Conservation (phyloP, 2,329 filamentous ascomycete genomes). For the Penicillium digitatum region DNA sequence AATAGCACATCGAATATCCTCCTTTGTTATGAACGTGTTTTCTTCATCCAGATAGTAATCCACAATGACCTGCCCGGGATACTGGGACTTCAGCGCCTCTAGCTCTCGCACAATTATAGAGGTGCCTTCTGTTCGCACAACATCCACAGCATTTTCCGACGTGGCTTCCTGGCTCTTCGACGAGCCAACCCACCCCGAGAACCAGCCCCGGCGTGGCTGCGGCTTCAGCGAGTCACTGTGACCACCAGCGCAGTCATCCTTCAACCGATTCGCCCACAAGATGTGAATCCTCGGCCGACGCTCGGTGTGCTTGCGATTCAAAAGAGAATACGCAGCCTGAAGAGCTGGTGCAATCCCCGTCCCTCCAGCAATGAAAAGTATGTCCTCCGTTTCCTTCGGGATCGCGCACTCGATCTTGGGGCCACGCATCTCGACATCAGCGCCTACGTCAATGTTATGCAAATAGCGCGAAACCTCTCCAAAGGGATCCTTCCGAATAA, state of each 20-base stretch:
- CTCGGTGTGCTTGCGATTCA: constrained; percentile 27
- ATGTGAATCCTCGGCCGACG: constrained; percentile 58
- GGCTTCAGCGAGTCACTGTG: constrained; percentile 46
- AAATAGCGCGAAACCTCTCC: constrained; percentile 88
- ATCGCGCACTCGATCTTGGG: constrained; percentile 67
- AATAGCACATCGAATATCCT: constrained; percentile 44
- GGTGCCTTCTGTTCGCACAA: constrained; percentile 6
- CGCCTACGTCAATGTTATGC: constrained; percentile 58
- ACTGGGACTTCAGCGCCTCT: constrained; percentile 55
- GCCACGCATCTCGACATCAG: constrained; percentile 70
- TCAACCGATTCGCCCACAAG: constrained; percentile 73
- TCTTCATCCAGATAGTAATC: constrained; percentile 83
- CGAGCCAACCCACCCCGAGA: constrained; percentile 28
- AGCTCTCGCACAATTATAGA: constrained; percentile 58
- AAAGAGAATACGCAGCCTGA: constrained; percentile 67
- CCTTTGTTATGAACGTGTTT: constrained; percentile 58
- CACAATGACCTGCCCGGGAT: constrained; percentile 58
- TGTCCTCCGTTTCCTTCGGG: constrained; percentile 51
- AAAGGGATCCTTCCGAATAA: constrained; percentile 71
- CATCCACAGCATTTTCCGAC: background rate
- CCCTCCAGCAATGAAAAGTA: constrained; percentile 85
- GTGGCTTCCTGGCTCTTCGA: constrained; percentile 6
- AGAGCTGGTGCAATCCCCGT: constrained; percentile 89
- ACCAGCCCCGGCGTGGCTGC: constrained; percentile 25
- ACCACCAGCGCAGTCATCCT: constrained; percentile 63